phyloP scores from a whole-genome alignment of 2,329 filamentous ascomycete genomes.

The Annulohypoxylon truncatum region DNA sequence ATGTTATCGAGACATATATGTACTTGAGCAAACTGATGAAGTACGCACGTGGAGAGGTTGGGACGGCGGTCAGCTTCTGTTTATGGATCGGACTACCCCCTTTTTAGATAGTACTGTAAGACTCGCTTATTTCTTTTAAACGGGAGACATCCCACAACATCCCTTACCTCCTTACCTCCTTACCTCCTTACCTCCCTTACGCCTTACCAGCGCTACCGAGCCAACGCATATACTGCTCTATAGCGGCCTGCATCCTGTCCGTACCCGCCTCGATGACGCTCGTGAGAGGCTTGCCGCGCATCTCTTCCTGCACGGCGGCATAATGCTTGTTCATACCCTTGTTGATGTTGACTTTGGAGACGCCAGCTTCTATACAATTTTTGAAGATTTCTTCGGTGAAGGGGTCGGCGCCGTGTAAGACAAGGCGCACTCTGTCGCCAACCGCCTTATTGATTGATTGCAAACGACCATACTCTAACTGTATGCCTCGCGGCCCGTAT shows the following conservation, averaged over 20 bases:
- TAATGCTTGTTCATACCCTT: constrained; percentile 64
- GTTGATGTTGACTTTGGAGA: constrained; percentile 64
- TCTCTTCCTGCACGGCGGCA: constrained; percentile 57
- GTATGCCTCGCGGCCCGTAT: constrained; percentile 63
- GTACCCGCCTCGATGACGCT: constrained; percentile 61
- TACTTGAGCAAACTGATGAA: not conserved
- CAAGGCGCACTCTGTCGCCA: constrained; percentile 58
- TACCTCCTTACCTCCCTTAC: constrained; percentile 17
- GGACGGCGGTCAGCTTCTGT: constrained; percentile 2
- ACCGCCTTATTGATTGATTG: constrained; percentile 55
- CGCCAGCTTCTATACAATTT: constrained; percentile 58
- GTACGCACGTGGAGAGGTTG: not conserved
- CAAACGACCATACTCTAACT: constrained; percentile 52
- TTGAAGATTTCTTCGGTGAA: constrained; percentile 59
- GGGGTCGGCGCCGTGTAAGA: constrained; percentile 62
- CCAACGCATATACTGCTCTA: constrained; percentile 60
- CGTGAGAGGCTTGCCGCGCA: constrained; percentile 59
- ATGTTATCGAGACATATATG: not conserved
- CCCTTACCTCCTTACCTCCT: not conserved
- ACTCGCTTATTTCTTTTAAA: constrained; percentile 18
- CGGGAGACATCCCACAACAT: not conserved
- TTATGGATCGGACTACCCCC: not conserved
- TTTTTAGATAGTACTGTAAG: not conserved
- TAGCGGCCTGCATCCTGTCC: constrained; percentile 59
- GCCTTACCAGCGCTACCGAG: constrained; percentile 61